A percentile compares a stretch with the other conserved stretches of the same genome.
These are phyloP conservation scores for Pseudocercospora ulei DNA, from an alignment of 2,329 filamentous ascomycete genomes.

Conservation along the genomic window DNA sequence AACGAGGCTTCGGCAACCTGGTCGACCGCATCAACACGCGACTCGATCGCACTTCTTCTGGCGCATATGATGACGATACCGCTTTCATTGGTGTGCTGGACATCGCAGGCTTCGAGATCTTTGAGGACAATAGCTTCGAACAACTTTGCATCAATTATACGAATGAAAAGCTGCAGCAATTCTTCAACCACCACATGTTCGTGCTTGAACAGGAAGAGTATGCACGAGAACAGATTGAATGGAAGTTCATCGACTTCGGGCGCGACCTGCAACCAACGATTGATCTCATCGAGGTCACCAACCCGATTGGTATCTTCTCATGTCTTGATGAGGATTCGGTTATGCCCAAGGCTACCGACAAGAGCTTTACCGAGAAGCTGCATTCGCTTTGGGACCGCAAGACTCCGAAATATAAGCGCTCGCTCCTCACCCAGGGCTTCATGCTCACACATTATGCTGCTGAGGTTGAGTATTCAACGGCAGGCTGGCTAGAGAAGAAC, in stretches of 20 bases:
- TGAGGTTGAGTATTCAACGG: constrained; percentile 92
- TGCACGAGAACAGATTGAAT: constrained; percentile 92
- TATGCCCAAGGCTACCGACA: constrained; percentile 97
- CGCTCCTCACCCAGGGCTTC: constrained; percentile 81
- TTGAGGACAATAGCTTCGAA: constrained; percentile 96
- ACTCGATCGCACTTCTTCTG: constrained; percentile 62
- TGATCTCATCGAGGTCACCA: constrained; percentile 88
- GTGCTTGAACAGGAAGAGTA: constrained; percentile 98
- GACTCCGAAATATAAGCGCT: constrained; percentile 81
- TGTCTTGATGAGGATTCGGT: constrained; percentile 96
- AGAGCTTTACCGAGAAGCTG: constrained; percentile 94
- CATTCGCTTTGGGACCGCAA: constrained; percentile 95
- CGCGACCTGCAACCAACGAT: constrained; percentile 95
- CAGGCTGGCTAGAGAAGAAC: constrained; percentile 96
- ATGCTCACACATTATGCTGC: constrained; percentile 95
- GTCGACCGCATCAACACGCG: constrained; percentile 86
- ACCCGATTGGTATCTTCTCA: constrained; percentile 97
- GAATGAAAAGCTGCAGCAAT: constrained; percentile 97
- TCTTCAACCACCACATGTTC: constrained; percentile 99
- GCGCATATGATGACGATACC: constrained; percentile 73
- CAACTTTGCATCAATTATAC: constrained; percentile 99
- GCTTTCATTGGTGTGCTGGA: constrained; percentile 96
- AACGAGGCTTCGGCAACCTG: constrained; percentile 86
- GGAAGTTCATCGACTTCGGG: constrained; percentile 99
- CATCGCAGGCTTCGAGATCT: constrained; percentile 98